These are phyloP conservation scores for Colletotrichum euphorbiae DNA, from an alignment of 2,329 filamentous ascomycete genomes.

Conservation along the genomic window DNA sequence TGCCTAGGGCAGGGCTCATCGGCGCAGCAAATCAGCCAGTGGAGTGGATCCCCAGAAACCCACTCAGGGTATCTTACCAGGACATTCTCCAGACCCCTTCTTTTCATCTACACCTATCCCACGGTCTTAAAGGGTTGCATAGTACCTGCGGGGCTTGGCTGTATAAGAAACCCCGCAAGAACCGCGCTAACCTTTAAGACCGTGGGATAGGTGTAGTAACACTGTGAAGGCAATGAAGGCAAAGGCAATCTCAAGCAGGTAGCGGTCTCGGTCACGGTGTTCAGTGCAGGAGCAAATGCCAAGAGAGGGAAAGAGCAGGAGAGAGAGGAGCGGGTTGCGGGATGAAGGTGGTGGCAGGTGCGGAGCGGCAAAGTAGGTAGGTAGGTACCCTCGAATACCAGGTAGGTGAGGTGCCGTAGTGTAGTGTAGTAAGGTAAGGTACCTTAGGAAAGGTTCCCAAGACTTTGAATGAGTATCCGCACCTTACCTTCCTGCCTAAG, in stretches of 20 bases:
- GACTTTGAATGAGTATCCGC: too few species aligned
- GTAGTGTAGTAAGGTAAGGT: too few species aligned
- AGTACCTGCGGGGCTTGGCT: too few species aligned
- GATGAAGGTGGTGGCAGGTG: too few species aligned
- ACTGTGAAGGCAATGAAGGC: background rate
- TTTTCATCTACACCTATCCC: too few species aligned
- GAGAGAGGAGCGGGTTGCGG: background rate
- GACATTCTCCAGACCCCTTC: slow-evolving; percentile 20
- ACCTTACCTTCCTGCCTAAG: too few species aligned
- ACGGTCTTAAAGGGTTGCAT: too few species aligned
- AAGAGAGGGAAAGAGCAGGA: slow-evolving; percentile 1
- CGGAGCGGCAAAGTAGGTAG: too few species aligned
- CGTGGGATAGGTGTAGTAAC: too few species aligned
- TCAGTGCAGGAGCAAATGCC: slow-evolving; percentile 5
- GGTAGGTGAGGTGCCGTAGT: background rate
- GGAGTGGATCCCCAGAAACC: slow-evolving; percentile 24
- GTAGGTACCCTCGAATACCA: too few species aligned
- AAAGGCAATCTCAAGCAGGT: background rate
- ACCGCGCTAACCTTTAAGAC: too few species aligned
- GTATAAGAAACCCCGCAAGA: too few species aligned
- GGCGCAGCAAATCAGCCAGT: slow-evolving; percentile 8
- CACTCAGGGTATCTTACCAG: slow-evolving; percentile 3
- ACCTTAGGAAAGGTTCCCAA: background rate
- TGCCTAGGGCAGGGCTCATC: slow-evolving; percentile 32
- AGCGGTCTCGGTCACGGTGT: background rate